Percentiles rank a stretch among this genome's conserved stretches.
These are phyloP conservation scores for Calonectria multiphialidica DNA, from an alignment of 2,329 filamentous ascomycete species.

Conservation along the genomic window DNA sequence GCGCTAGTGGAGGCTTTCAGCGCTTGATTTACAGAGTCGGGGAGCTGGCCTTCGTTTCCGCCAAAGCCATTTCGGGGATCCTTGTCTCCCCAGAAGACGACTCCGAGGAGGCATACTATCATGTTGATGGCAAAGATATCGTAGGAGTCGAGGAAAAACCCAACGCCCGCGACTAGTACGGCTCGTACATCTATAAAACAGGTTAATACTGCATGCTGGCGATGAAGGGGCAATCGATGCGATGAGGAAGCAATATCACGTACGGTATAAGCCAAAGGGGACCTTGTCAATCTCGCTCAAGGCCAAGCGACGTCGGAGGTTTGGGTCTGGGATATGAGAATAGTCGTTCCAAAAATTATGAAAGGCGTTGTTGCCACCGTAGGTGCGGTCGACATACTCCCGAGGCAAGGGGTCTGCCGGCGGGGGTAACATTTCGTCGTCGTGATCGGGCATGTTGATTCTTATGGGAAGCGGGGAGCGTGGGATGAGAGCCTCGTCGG, in stretches of 20 bases:
- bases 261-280: conserved; percentile 79
- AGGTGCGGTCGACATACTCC: conserved; percentile 55
- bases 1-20: conserved; percentile 86
- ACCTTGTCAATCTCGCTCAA: conserved; percentile 85
- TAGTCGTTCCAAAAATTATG: conserved; percentile 82
- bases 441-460: conserved; percentile 45
- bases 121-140: conserved; percentile 86
- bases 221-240: not conserved
- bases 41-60: conserved; percentile 68
- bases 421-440: conserved; percentile 56
- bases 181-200: conserved; percentile 70
- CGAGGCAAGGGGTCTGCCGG: conserved; percentile 49
- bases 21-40: conserved; percentile 75
- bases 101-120: conserved; percentile 77
- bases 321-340: conserved; percentile 76
- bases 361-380: conserved; percentile 76
- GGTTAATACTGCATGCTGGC: conserved; percentile 16
- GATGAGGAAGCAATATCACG: conserved; percentile 31
- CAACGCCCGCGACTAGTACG: conserved; percentile 81
- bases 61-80: conserved; percentile 59
- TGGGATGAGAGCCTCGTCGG: conserved; percentile 35
- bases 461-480: conserved; percentile 38
- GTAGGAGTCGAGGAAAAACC: conserved; percentile 88
- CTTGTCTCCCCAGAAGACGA: conserved; percentile 77
- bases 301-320: conserved; percentile 79